Conservation (phyloP, 2,329 filamentous ascomycete species). For the Monosporascus sp. region DNA sequence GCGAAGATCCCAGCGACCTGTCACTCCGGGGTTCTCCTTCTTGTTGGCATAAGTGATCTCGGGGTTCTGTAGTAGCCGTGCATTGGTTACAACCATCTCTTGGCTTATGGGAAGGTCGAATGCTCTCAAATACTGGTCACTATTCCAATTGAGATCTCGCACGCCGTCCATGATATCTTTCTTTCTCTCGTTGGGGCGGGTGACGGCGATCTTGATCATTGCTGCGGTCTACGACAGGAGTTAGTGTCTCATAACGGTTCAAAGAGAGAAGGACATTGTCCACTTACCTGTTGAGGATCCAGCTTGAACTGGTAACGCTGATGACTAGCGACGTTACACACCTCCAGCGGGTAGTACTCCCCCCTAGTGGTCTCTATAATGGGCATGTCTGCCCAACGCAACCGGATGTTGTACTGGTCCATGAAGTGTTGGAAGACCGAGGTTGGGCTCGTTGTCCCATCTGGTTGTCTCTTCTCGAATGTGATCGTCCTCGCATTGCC, state of each 20-base stretch:
- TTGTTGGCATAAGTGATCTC: conserved; percentile 61
- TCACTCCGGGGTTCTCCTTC: conserved; percentile 54
- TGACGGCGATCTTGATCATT: conserved; percentile 95
- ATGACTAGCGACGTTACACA: conserved; percentile 46
- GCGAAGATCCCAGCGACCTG: conserved; percentile 83
- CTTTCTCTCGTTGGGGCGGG: conserved; percentile 64
- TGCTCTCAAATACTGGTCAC: conserved; percentile 63
- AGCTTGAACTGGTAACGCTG: conserved; percentile 62
- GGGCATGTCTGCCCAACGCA: conserved; percentile 46
- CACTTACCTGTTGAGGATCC: conserved; percentile 43
- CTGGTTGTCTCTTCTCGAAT: conserved; percentile 45
- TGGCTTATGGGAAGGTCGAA: conserved; percentile 69
- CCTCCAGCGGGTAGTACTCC: conserved; percentile 57
- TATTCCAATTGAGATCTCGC: conserved; percentile 57
- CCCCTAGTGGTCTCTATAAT: conserved; percentile 52
- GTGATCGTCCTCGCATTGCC: conserved; percentile 45
- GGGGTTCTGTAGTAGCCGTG: conserved; percentile 66
- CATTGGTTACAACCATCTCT: conserved; percentile 61
- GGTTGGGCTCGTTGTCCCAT: conserved; percentile 32
- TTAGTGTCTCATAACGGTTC: not conserved
- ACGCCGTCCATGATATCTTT: conserved; percentile 64
- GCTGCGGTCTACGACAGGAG: conserved; percentile 55
- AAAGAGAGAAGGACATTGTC: not conserved
- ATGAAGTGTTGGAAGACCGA: conserved; percentile 51
- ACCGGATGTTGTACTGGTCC: conserved; percentile 46